Base-by-base conservation (phyloP, 2,329 filamentous ascomycete species). In the Paecilomyces sp. region DNA sequence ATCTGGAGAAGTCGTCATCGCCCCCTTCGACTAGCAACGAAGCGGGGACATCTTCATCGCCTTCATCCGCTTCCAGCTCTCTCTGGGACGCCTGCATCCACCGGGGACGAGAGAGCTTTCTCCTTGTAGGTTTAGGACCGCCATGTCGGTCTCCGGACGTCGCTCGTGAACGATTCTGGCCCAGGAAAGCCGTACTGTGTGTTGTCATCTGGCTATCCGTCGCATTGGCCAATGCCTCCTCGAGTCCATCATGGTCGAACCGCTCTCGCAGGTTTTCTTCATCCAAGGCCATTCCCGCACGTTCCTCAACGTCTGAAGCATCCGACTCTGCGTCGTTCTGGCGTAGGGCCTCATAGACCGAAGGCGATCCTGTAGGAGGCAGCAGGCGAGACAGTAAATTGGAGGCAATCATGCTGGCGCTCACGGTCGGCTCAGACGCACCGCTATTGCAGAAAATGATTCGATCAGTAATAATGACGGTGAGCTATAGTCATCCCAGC, bases 41-140 rank as follows among this genome's bases (percentile, higher is more conserved):
- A 58, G 81, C 81, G 2, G 86, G 86, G 2, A 88, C 85, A 65
- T 87, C 85, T 56, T 86, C 83, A 65, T 87, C 83, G 36, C 82
- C 79, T 55, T 85, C 82, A 51, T 80, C 76, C n/a, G 73, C 65
- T 54, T 77, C 73, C 54, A 74, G 66, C 2, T 68, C 65, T n/a
- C 66, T 66, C n/a, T 64, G 64, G n/a, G 65, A 66, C 9, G 64
- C 58, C 31, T 68, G 69, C 62, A 68, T 73, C 70, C 70, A 74
- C 41, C 67, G 67, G 18, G 70, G 65, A 64, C 71, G 70, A 51
- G 71, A 67, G 5, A 60, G 58, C 60, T 68, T 73, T 60, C 64
- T 67, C 57, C 62, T 67, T 33, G 67, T 69, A 33, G 65, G 64
- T 8, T 59, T 60, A 25, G 64, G 57, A 25, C 64, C 68, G 22